Evolutionary conservation across 2,329 filamentous ascomycete species (phyloP).

Genomic region (Aureobasidium zeae): DNA sequence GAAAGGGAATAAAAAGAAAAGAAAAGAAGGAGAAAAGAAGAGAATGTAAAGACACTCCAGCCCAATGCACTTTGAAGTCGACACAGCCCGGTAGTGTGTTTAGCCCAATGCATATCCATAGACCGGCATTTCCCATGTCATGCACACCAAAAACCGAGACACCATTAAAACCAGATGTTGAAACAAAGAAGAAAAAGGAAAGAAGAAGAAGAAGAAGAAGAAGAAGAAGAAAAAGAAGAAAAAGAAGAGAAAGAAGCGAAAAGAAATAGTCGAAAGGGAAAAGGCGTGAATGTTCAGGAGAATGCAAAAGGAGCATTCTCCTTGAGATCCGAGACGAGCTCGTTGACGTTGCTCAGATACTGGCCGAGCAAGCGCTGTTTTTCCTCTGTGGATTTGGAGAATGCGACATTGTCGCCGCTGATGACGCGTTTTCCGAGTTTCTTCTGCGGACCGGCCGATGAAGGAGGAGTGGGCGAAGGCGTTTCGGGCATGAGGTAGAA

Average conservation of each 20-base stretch:
- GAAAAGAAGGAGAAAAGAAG: background rate
- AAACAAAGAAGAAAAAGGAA: too few species aligned
- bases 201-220: too few species aligned
- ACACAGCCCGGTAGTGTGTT: background rate
- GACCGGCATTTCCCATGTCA: background rate
- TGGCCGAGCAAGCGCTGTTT: slow-evolving; percentile 71
- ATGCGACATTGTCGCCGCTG: slow-evolving; percentile 3
- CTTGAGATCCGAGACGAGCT: slow-evolving; percentile 69
- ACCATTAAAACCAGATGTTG: too few species aligned
- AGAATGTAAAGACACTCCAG: slow-evolving; percentile 1
- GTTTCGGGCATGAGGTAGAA: slow-evolving; percentile 97
- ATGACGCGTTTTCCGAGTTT: slow-evolving; percentile 21
- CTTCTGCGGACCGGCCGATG: slow-evolving; percentile 22
- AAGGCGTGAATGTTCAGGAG: too few species aligned
- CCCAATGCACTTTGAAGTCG: slow-evolving; percentile 8
- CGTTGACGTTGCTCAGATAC: slow-evolving; percentile 74
- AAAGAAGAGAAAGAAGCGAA: too few species aligned
- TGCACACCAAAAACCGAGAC: too few species aligned
- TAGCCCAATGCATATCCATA: background rate
- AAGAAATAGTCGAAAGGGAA: too few species aligned
- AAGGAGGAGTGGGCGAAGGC: slow-evolving; percentile 29
- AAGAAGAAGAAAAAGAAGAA: too few species aligned
- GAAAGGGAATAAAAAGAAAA: background rate
- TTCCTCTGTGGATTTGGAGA: slow-evolving; percentile 61
- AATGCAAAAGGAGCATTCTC: slow-evolving; percentile 63